These are phyloP conservation scores for Parasitella parasitica DNA, from an alignment of 371 early-diverging fungal genomes.

Conservation along the genomic window DNA sequence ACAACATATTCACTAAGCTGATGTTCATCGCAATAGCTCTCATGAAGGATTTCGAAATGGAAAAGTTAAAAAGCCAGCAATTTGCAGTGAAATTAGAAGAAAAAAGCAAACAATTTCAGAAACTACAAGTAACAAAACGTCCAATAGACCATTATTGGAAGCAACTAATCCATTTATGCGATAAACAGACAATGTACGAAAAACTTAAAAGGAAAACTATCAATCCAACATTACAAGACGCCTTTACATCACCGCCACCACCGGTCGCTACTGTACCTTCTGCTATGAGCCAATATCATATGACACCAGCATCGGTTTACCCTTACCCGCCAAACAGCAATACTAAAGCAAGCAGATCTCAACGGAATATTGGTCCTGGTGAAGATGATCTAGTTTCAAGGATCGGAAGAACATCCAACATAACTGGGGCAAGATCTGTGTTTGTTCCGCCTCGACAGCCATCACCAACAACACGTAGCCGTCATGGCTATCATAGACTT, in stretches of 20 bases:
- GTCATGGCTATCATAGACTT: not conserved
- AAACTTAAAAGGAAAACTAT: constrained; percentile 55
- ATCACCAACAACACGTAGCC: not conserved
- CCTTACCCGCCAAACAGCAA: not conserved
- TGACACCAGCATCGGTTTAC: not conserved
- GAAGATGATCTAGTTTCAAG: not conserved
- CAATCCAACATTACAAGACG: constrained; percentile 26
- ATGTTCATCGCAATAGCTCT: constrained; percentile 29
- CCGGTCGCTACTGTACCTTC: not conserved
- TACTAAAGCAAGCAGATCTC: not conserved
- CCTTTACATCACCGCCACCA: not conserved
- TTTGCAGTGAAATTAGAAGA: constrained; percentile 60
- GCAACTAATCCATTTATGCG: not conserved
- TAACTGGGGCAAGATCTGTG: not conserved
- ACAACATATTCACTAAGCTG: too few species aligned
- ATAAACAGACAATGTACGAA: constrained; percentile 54
- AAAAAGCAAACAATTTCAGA: constrained; percentile 67
- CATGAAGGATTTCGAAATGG: constrained; percentile 54
- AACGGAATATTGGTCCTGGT: too few species aligned
- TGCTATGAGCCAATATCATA: not conserved
- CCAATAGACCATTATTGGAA: not conserved
- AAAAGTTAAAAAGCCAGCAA: constrained; percentile 52
- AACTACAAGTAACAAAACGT: constrained; percentile 51
- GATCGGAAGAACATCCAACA: not conserved
- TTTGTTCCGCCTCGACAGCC: not conserved